Evolutionary conservation across 345 rosid genomes (phyloP).

Genomic region (Boechera divaricarpa): DNA sequence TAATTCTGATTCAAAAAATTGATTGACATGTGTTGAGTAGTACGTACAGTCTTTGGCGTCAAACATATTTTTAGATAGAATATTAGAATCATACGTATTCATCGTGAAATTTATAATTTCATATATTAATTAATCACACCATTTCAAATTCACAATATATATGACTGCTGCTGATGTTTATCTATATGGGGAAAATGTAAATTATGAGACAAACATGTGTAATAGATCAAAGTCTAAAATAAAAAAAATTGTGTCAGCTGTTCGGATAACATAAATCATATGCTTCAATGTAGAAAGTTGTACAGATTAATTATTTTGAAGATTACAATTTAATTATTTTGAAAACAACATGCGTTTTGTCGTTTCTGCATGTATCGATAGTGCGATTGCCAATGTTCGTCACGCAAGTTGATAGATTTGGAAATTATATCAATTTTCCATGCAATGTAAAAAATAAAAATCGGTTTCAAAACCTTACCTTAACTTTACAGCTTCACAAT

Average conservation of each 20-base stretch:
- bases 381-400: slow-evolving; percentile 38
- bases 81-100: background rate
- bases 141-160: background rate
- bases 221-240: background rate
- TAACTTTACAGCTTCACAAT: slow-evolving; percentile 6
- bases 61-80: background rate
- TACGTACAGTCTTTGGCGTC: background rate
- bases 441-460: background rate
- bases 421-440: slow-evolving; percentile 1
- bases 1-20: background rate
- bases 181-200: slow-evolving; percentile 8
- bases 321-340: slow-evolving; percentile 2
- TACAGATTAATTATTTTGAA: slow-evolving; percentile 21
- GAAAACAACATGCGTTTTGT: slow-evolving; percentile 30
- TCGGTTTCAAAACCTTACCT: slow-evolving; percentile 3
- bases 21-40: background rate
- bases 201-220: background rate
- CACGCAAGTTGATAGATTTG: slow-evolving; percentile 31
- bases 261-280: slow-evolving; percentile 33
- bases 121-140: background rate
- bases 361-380: slow-evolving; percentile 37
- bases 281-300: slow-evolving; percentile 13
- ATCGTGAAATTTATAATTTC: background rate
- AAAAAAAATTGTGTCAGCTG: slow-evolving; percentile 7
- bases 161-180: background rate